Evolutionary conservation across 2,329 filamentous ascomycete genomes (phyloP), one percentile per base, ranked within the genome.

Genomic region (Penicillium sp.): DNA sequence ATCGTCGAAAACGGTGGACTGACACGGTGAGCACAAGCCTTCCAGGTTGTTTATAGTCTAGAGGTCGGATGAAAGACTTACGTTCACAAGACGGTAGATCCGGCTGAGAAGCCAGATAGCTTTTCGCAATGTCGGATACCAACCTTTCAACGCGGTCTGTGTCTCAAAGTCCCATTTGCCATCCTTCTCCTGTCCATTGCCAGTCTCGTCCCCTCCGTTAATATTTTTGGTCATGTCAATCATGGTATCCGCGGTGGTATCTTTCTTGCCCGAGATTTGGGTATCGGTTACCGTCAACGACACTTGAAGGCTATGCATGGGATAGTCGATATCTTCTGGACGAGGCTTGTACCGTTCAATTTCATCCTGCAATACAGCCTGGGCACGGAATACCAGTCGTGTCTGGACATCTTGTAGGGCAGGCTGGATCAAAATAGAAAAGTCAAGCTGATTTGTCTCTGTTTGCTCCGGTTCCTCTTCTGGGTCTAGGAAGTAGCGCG

Each of bases 1-100:
- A 51, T 85, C 81, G 50, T 84, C 80, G 53, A 84, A 84, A 27
- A 84, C 77, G 14, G 75, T 77, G 39, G 79, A 79, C 75, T 79
- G 37, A 31, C 9, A 30, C n/a, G 14, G 17, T 25, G 6, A 32
- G 22, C 14, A 17, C 18, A 6, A 13, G 9, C n/a, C 6, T 11
- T 13, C 9, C n/a, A n/a, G n/a, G n/a, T n/a, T n/a, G n/a, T n/a
- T n/a, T n/a, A n/a, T n/a, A n/a, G n/a, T n/a, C n/a, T n/a, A n/a
- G n/a, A n/a, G n/a, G 14, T 14, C 16, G 13, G 13, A 35, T 6
- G 11, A 6, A 29, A 30, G 6, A 11, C 47, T 42, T 66, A 79
- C 79, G 53, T 84, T 82, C 29, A 84, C 79, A 27, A 84, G 72
- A 6, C 79, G 73, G 57, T 84, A 84, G 48, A 84, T 84, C 37